Percentiles rank a stretch among this genome's conserved stretches.
phyloP scores from a whole-genome alignment of 2,329 filamentous ascomycete species.

The Mariannaea elegans region DNA sequence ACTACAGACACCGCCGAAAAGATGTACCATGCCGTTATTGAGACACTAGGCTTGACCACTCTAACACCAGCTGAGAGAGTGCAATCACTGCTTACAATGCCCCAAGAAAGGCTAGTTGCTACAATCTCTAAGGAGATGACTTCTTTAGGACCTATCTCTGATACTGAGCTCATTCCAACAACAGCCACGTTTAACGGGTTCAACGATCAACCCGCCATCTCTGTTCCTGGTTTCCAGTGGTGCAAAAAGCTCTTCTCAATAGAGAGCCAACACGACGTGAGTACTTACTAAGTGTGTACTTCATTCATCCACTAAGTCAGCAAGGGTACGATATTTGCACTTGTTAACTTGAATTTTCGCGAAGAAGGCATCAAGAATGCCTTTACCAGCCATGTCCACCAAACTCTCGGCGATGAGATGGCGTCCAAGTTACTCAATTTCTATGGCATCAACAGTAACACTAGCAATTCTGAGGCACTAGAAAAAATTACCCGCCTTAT shows the following conservation, averaged over 20 bases:
- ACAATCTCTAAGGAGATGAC: neutral
- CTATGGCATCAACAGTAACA: neutral
- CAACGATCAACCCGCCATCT: neutral
- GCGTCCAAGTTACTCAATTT: neutral
- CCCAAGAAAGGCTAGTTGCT: neutral
- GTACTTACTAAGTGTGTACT: neutral
- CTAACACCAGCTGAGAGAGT: neutral
- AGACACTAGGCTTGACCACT: neutral
- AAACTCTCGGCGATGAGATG: neutral
- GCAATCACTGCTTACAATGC: neutral
- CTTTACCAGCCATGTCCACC: neutral
- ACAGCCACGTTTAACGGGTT: neutral
- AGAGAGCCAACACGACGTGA: slow-evolving; percentile 4
- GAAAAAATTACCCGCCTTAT: neutral
- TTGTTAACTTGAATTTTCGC: slow-evolving; percentile 1
- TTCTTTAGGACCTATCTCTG: neutral
- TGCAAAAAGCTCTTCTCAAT: neutral
- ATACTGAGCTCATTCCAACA: neutral
- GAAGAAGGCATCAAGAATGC: neutral
- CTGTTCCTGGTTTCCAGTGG: neutral
- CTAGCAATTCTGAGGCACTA: neutral
- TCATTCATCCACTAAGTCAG: neutral
- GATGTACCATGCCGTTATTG: neutral
- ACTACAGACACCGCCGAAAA: neutral
- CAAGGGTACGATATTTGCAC: slow-evolving; percentile 1